Base-by-base conservation (phyloP, 2,329 filamentous ascomycete species). In the Epichloe bromicola region DNA sequence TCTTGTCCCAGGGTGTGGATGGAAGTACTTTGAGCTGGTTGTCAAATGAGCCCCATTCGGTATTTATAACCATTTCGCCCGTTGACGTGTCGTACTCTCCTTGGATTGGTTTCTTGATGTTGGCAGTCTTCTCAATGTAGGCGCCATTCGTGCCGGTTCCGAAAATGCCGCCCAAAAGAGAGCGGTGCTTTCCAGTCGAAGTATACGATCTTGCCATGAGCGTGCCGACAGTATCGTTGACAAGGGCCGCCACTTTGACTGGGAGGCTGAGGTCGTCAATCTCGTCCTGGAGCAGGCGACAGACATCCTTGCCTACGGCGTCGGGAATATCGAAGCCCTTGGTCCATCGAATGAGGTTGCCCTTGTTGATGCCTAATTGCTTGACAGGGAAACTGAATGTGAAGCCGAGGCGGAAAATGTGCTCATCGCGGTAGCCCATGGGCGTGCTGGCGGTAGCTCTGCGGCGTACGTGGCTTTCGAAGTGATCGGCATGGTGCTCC, bases 321-420 rank as follows among this genome's bases (percentile, higher is more conserved):
- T 97, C 93, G n/a, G 83, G 79, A 58, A 98, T 97, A 65, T 97
- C 88, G 65, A 96, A 98, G 49, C 93, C 93, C 74, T 98, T 98
- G 52, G 93, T 98, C 93, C 93, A 98, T 59, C 93, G 83, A 69
- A 96, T 93, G 50, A 98, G 76, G 52, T 83, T 85, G 54, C 93
- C 93, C 70, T 89, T 91, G 76, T 97, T 97, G 66, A 98, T 95
- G 39, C 88, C 90, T 52, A 86, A 76, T 67, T 98, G 93, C 65
- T 94, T 82, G 39, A 97, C 90, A 3, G 93, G 93, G 72, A 97
- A 98, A 65, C 87, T 95, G 70, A 98, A 98, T 49, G 93, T 98
- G 71, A 98, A 98, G n/a, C 93, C 93, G 41, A 98, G 76, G 60
- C 89, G 86, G 71, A 97, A 95, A 54, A 93, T 80, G 53, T 91